Evolutionary conservation across 2,329 filamentous ascomycete species (phyloP).

Genomic region (Xylaria digitata): DNA sequence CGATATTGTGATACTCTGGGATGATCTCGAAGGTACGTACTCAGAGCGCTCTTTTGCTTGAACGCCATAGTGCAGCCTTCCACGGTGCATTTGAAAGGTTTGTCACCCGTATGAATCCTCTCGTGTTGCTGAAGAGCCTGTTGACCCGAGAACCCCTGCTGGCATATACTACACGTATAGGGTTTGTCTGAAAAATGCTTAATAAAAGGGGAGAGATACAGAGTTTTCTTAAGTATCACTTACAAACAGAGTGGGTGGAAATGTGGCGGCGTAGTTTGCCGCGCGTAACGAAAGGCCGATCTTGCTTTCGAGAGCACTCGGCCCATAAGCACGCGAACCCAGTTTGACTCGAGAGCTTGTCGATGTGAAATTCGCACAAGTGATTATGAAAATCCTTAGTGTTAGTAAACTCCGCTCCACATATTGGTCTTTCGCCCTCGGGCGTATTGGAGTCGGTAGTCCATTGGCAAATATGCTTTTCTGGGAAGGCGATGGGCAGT

Average conservation of each 20-base stretch:
- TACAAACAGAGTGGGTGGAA: conserved; percentile 50
- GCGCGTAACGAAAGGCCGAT: conserved; percentile 47
- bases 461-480: conserved; percentile 46
- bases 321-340: conserved; percentile 49
- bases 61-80: conserved; percentile 67
- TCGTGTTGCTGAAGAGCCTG: conserved; percentile 76
- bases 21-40: conserved; percentile 55
- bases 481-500: background rate
- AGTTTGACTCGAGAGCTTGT: conserved; percentile 43
- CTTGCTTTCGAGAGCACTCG: conserved; percentile 45
- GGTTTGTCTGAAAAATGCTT: conserved; percentile 63
- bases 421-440: conserved; percentile 34
- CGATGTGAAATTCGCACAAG: conserved; percentile 45
- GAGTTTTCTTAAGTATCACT: conserved; percentile 12
- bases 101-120: conserved; percentile 73
- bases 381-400: conserved; percentile 45
- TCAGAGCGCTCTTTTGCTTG: conserved; percentile 74
- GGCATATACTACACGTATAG: conserved; percentile 66
- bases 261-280: conserved; percentile 51
- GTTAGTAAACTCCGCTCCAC: conserved; percentile 44
- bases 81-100: conserved; percentile 68
- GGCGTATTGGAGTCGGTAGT: conserved; percentile 28
- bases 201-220: conserved; percentile 6
- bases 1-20: background rate
- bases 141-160: conserved; percentile 70